phyloP scores from a whole-genome alignment of 495 filamentous ascomycete genomes.

The Gamarada debralockiae region DNA sequence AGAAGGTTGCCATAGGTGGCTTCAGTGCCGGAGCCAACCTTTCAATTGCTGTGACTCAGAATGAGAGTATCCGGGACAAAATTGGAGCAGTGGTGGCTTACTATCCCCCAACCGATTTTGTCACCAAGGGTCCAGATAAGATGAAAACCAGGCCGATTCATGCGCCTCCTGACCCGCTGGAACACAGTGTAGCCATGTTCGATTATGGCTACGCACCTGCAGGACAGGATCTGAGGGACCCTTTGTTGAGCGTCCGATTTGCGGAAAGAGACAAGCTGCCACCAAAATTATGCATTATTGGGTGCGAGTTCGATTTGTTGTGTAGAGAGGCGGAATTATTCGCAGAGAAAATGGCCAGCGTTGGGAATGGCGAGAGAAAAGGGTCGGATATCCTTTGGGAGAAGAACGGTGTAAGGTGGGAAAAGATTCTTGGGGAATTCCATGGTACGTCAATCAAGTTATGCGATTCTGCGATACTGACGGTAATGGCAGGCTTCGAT shows the following conservation, averaged over 20 bases:
- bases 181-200: conserved; percentile 27
- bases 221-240: conserved; percentile 33
- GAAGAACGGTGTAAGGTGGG: conserved; percentile 1
- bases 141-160: conserved; percentile 25
- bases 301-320: conserved; percentile 20
- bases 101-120: conserved; percentile 34
- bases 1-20: conserved; percentile 32
- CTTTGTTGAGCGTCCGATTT: conserved; percentile 31
- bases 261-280: conserved; percentile 31
- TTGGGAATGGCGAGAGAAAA: conserved; percentile 12
- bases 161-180: conserved; percentile 25
- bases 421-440: conserved; percentile 8
- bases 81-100: conserved; percentile 31
- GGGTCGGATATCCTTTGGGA: conserved; percentile 6
- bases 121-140: conserved; percentile 23
- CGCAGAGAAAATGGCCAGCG: conserved; percentile 30
- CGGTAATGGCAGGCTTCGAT: conserved; percentile 13
- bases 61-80: conserved; percentile 25
- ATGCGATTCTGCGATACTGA: not conserved
- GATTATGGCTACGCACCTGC: conserved; percentile 32
- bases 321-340: conserved; percentile 32
- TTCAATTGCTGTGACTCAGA: conserved; percentile 28
- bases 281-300: conserved; percentile 15
- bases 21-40: conserved; percentile 37
- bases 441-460: conserved; percentile 8